phyloP scores from a whole-genome alignment of 1,139 yeast genomes.

The Martiniozyma asiatica region DNA sequence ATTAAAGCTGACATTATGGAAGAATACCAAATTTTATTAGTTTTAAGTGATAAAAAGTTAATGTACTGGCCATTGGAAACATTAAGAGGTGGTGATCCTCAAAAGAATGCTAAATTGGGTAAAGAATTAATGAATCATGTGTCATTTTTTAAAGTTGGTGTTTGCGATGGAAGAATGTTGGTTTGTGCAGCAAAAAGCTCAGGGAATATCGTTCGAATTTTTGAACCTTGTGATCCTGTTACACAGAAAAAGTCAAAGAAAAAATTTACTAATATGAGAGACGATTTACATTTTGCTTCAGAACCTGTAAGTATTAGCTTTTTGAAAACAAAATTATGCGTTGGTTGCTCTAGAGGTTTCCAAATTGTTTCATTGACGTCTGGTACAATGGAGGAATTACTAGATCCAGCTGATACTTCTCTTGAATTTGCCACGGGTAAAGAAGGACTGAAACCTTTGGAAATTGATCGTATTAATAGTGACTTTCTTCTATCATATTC shows the following conservation, averaged over 20 bases:
- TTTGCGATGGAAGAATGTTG: slow-evolving; percentile 77
- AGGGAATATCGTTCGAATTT: slow-evolving; percentile 67
- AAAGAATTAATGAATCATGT: slow-evolving; percentile 77
- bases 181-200: slow-evolving; percentile 82
- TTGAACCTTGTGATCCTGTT: slow-evolving; percentile 63
- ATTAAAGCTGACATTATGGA: slow-evolving; percentile 88
- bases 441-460: slow-evolving; percentile 78
- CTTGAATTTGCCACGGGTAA: slow-evolving; percentile 87
- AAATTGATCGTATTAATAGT: slow-evolving; percentile 79
- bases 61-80: slow-evolving; percentile 81
- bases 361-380: slow-evolving; percentile 83
- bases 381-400: slow-evolving; percentile 58
- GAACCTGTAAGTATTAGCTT: slow-evolving; percentile 91
- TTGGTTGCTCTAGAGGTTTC: slow-evolving; percentile 94
- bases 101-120: slow-evolving; percentile 61
- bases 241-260: slow-evolving; percentile 50
- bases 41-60: slow-evolving; percentile 71
- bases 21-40: slow-evolving; percentile 75
- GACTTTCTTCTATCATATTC: slow-evolving; percentile 82
- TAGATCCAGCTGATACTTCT: slow-evolving; percentile 95
- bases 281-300: slow-evolving; percentile 70
- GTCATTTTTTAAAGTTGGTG: slow-evolving; percentile 82
- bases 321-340: slow-evolving; percentile 75
- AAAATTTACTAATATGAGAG: slow-evolving; percentile 53
- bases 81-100: slow-evolving; percentile 26